Conservation (phyloP, 495 filamentous ascomycete species). For the Aspergillus incahuasiensis region DNA sequence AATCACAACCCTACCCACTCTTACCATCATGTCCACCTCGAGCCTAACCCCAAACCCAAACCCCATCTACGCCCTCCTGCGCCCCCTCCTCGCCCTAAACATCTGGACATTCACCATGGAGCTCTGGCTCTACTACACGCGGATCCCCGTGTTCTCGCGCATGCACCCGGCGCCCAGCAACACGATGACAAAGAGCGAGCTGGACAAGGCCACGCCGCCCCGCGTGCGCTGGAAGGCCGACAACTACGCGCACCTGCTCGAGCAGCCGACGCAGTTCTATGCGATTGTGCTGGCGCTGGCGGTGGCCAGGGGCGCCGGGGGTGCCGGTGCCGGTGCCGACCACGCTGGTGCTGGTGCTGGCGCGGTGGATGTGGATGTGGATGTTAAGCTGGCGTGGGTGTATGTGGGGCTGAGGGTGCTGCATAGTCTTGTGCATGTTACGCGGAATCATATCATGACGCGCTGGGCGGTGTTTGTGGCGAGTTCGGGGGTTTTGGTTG, state of each 20-base stretch:
- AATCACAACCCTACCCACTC: no score
- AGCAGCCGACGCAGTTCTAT: conserved; percentile 30
- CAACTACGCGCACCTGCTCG: conserved; percentile 26
- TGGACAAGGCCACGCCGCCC: conserved; percentile 18
- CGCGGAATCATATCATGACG: conserved; percentile 11
- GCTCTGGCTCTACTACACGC: conserved; percentile 22
- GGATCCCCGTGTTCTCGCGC: no score
- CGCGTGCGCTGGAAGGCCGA: conserved; percentile 26
- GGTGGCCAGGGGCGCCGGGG: conserved; percentile 14
- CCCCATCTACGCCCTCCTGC: conserved; percentile 26
- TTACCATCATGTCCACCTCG: no score
- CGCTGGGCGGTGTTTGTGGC: conserved; percentile 16
- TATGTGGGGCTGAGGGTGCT: conserved; percentile 20
- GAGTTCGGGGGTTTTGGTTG: conserved; percentile 16
- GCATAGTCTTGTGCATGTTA: conserved; percentile 22
- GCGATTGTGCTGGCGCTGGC: conserved; percentile 21
- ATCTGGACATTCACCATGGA: conserved; percentile 25
- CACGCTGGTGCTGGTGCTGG: no score
- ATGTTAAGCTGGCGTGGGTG: conserved; percentile 18
- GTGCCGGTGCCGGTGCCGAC: conserved; percentile 18
- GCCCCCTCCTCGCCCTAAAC: conserved; percentile 28
- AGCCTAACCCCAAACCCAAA: no score
- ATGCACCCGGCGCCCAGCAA: not conserved
- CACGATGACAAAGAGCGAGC: conserved; percentile 12
- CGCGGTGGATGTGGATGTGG: conserved; percentile 10